Base-by-base conservation (phyloP, 2,329 filamentous ascomycete genomes). In the Neofusicoccum laricinum region DNA sequence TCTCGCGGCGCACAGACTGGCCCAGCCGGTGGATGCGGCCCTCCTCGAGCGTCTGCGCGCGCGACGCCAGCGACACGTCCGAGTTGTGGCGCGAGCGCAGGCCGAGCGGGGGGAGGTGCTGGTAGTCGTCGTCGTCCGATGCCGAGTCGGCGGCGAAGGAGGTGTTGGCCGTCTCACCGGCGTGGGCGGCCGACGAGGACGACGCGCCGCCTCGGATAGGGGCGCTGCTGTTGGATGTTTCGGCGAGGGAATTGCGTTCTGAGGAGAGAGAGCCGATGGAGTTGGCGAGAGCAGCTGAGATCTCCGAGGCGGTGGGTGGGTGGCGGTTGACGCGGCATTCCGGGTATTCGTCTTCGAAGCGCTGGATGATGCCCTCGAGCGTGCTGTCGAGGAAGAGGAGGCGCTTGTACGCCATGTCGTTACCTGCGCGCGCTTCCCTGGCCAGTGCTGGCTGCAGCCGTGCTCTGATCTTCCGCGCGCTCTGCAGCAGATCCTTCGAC, bases 331-430 rank as follows among this genome's bases (percentile, higher is more conserved):
- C 81, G 40, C 92, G 88, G 0, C 91, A 96, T 73, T 98, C 94
- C 0, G 95, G 95, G 71, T 93, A 98, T 76, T 98, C 94, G 74
- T 96, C 91, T 76, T 98, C 95, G 74, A 98, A 99, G 32, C 95
- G 90, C 74, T 92, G 89, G 72, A 98, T 98, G 79, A 98, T 97
- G 69, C 90, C 89, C 71, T 93, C 85, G 10, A 99, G 83, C 0
- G 95, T 98, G 66, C 90, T 84, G 71, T 97, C 93, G 34, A 99
- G 85, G 84, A 97, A 97, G 48, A 90, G 82, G 19, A 98, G 85
- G 55, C 90, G 90, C 40, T 93, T 86, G 74, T 96, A 91, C 68
- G 89, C 91, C 69, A 87, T 82, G 69, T 93, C 90, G 73, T 95
- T 90, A 17, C 83, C 86, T 43, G 86, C 82, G 68, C 85, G 85